phyloP scores from a whole-genome alignment of 495 filamentous ascomycete species.

The Penicillium flavigenum region DNA sequence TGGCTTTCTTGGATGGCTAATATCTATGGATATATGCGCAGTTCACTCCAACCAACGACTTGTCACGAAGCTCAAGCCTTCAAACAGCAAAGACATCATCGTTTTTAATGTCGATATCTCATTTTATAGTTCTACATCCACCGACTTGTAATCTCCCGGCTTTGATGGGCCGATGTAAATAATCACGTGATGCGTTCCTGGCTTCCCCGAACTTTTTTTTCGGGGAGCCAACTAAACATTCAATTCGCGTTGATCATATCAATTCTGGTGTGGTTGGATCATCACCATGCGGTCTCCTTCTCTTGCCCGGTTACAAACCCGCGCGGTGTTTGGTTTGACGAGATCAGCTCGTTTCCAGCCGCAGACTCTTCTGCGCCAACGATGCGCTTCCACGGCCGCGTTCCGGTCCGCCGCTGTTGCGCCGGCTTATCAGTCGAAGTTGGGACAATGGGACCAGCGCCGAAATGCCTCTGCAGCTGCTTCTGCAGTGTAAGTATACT shows the following conservation, averaged over 20 bases:
- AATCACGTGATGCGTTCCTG: conserved; percentile 48
- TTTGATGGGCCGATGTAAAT: conserved; percentile 21
- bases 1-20: neutral
- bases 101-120: neutral
- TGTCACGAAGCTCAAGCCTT: neutral
- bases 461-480: conserved; percentile 45
- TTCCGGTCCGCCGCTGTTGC: conserved; percentile 43
- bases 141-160: conserved; percentile 19
- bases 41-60: neutral
- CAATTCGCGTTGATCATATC: conserved; percentile 29
- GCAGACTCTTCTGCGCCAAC: conserved; percentile 35
- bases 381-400: conserved; percentile 44
- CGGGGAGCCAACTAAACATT: conserved; percentile 28
- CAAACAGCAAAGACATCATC: neutral
- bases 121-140: neutral
- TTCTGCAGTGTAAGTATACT: conserved; percentile 40
- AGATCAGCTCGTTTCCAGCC: conserved; percentile 44
- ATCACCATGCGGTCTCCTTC: conserved; percentile 47
- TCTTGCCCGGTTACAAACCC: conserved; percentile 45
- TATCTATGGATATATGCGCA: neutral
- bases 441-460: conserved; percentile 41
- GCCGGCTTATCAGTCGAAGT: conserved; percentile 41
- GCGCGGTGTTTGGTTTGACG: conserved; percentile 45
- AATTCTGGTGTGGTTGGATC: conserved; percentile 32
- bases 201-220: conserved; percentile 52